Evolutionary conservation across 1,139 yeast species (phyloP), one percentile per base, ranked within the genome.

Genomic region (Arxiozyma heterogenica): DNA sequence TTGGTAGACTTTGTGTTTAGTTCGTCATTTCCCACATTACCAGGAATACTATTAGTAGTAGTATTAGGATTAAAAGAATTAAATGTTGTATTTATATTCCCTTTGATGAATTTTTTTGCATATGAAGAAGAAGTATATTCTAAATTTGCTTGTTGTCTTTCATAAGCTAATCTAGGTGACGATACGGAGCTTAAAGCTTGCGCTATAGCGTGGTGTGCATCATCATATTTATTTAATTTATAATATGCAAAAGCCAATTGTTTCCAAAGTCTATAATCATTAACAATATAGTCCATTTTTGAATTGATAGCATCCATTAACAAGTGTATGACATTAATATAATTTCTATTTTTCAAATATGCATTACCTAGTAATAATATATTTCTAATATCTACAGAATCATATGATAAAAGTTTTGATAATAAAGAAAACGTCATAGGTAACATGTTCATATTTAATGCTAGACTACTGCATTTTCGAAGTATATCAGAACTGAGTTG

Each of bases 401-500:
- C 53, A 47, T 53, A 55, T 3, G 56, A 53, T 27, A 61, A 50
- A 25, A 57, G 53, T 47, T 56, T 57, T 15, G 57, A 50, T 20
- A 59, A 51, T 34, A 59, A 44, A 8, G 58, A 56, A 46, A 55
- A 53, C 12, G 66, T 62, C 9, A 56, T 41, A 20, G 59, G 55
- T 38, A 55, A 45, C 27, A 54, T 49, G 43, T 56, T 52, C 64
- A 62, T 60, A 38, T 57, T 56, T 18, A 59, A 46, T 9, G 65
- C 64, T 47, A 63, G 46, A 30, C 57, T 52, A 41, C 65, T 58
- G 55, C 65, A 63, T 47, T 53, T 45, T 30, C 57, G 55, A 23
- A 55, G 54, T 22, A 58, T 54, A 49, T 57, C 63, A 30, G 51
- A 44, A 30, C 27, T 44, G 3, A 50, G 21, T 25, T 44, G n/a